Evolutionary conservation across 805 yeast genomes (phyloP), one percentile per base, ranked within the genome.

Genomic region (Schwanniomyces vanrijiae): DNA sequence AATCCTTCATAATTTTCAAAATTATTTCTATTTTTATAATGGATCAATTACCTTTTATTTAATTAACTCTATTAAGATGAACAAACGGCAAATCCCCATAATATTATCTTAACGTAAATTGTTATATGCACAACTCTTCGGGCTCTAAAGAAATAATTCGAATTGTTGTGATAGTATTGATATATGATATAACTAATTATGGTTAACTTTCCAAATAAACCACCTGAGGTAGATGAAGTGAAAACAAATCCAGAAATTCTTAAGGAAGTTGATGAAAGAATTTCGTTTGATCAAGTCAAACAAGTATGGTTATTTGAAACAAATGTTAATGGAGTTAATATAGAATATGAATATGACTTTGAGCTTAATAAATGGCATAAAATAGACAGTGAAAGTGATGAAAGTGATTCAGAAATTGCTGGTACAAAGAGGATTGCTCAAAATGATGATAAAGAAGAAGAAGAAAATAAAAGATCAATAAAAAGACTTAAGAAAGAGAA

Each of bases 401-500:
- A 5, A 29, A 28, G 25, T 16, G 19, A 44, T 14, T n/a, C 25
- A 13, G n/a, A 5, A 4, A 11, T 31, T 24, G 10, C 25, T 5
- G 13, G 13, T 11, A 37, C 29, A 14, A 42, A 40, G 13, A 39
- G 42, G 26, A 26, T 22, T 22, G 20, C 29, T 6, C 45, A 46
- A 2, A 45, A 38, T 13, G 39, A 25, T 37, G 43, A 31, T 41
- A 37, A 42, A 42, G 67, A 62, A 40, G 67, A 64, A 44, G 65
- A 60, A 31, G 62, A 55, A 24, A 66, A 66, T 40, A 62, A 55
- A 35, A 51, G 48, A 20, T 58, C 54, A 11, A 52, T 66, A 44
- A 62, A 58, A 35, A 44, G 54, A 43, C 29, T 61, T 26, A 64
- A 63, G 54, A 61, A 57, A 44, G 61, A 60, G 41, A 55, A 59